Conservation (phyloP, 306 rosid species). For the Trifolium fragiferum region DNA sequence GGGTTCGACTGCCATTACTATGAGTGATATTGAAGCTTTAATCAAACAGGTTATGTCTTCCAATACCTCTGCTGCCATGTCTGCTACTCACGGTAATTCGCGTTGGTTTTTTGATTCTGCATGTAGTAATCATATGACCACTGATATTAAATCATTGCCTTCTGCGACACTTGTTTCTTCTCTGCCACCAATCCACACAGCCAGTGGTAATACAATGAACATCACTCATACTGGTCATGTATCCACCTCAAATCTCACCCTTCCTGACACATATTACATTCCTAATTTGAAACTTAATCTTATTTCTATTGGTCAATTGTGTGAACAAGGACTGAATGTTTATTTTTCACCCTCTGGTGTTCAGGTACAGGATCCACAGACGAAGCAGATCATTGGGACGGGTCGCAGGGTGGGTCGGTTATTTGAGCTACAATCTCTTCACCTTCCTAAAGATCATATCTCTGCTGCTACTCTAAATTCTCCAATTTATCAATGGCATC, state of each 20-base stretch:
- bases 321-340: conserved; percentile 5
- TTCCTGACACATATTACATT: background rate
- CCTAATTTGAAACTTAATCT: background rate
- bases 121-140: background rate
- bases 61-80: background rate
- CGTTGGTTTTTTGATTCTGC: background rate
- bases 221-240: background rate
- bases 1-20: background rate
- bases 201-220: background rate
- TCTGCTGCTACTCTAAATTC: background rate
- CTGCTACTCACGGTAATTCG: background rate
- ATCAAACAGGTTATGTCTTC: conserved; percentile 17
- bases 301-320: background rate
- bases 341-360: conserved; percentile 9
- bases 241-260: background rate
- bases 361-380: conserved; percentile 14
- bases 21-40: background rate
- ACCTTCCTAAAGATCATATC: background rate
- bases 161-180: background rate
- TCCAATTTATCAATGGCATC: conserved; percentile 3
- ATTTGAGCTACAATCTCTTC: background rate
- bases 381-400: conserved; percentile 7
- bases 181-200: background rate
- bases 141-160: background rate
- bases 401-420: conserved; percentile 2